Evolutionary conservation across 116 monocot genomes (phyloP), one percentile per base, ranked within the genome.

Genomic region (Trichopus zeylanicus): DNA sequence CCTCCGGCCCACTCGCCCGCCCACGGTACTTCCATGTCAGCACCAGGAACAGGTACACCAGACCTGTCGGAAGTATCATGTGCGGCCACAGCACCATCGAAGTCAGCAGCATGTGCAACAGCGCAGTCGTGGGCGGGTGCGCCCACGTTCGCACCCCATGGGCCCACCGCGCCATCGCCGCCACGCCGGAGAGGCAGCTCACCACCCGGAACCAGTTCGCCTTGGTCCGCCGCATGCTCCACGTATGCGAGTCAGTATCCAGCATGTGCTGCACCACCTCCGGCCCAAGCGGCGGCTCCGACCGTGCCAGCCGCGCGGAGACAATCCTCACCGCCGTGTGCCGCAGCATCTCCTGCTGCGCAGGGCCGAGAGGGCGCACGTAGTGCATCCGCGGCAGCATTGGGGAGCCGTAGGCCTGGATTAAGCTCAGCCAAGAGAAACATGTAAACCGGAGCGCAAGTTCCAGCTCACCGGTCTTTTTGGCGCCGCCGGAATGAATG

Each of bases 341-440:
- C 13, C 88, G 75, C 37, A 93, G 81, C 37, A 84, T 62, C 66
- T 93, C 92, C 64, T 87, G 88, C 70, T 93, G 92, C 4, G 84
- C 81, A 13, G 81, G 75, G 15, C 68, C 72, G 8, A 93, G 72
- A 20, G 92, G 92, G 22, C 70, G 74, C 27, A 85, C 70, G 75
- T 88, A 93, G 79, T 93, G 88, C 92, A 93, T 93, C 11, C 81
- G 74, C 2, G 92, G 92, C 25, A 93, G 76, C 74, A 93, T 64
- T 1, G 92, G 92, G 38, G 63, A 68, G 57, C 29, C 35, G 76
- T 93, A 93, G 23, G 87, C 67, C 53, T 93, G 92, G 59, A 93
- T 51, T 26, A 87, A 67, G 48, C 53, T 84, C 4, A 88, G 46
- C 74, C 75, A 84, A 20, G 87, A 87, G 4, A 73, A 63, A 70